These are phyloP conservation scores for Aplosporella prunicola DNA, from an alignment of 2,329 filamentous ascomycete species.

Conservation along the genomic window DNA sequence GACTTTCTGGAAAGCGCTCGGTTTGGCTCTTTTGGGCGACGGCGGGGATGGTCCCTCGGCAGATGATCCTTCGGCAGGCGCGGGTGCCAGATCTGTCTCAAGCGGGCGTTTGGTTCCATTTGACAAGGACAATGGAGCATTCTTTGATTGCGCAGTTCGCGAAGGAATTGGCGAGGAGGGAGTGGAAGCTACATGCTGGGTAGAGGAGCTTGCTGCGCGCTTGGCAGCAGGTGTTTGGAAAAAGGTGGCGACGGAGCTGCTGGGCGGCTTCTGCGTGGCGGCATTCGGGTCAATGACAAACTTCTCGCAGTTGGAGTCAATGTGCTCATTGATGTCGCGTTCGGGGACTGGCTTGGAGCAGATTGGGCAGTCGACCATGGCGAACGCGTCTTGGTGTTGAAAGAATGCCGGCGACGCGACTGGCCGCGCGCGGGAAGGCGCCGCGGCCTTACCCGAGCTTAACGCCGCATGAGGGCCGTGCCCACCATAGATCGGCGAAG, in stretches of 20 bases:
- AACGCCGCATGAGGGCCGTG: no score
- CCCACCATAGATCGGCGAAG: no score
- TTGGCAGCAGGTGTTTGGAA: constrained; percentile 46
- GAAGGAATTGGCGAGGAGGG: constrained; percentile 13
- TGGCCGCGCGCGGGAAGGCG: no score
- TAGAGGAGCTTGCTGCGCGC: constrained; percentile 18
- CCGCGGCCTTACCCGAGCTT: no score
- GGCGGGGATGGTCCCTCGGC: constrained; percentile 25
- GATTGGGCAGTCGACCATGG: constrained; percentile 67
- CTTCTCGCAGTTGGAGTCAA: constrained; percentile 71
- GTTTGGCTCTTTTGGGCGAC: constrained; percentile 51
- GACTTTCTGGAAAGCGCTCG: constrained; percentile 50
- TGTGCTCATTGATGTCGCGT: constrained; percentile 75
- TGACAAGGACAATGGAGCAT: background rate
- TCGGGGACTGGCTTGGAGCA: constrained; percentile 65
- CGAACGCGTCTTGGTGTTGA: no score
- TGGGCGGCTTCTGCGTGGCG: constrained; percentile 26
- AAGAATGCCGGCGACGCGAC: no score
- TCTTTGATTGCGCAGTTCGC: background rate
- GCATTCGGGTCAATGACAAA: constrained; percentile 50
- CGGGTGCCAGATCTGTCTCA: constrained; percentile 14
- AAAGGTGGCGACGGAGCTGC: constrained; percentile 39
- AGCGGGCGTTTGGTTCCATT: constrained; percentile 19
- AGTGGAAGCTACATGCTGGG: constrained; percentile 17
- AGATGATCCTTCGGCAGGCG: no score